These are phyloP conservation scores for Fagus crenata DNA, from an alignment of 306 rosid species.

Conservation along the genomic window DNA sequence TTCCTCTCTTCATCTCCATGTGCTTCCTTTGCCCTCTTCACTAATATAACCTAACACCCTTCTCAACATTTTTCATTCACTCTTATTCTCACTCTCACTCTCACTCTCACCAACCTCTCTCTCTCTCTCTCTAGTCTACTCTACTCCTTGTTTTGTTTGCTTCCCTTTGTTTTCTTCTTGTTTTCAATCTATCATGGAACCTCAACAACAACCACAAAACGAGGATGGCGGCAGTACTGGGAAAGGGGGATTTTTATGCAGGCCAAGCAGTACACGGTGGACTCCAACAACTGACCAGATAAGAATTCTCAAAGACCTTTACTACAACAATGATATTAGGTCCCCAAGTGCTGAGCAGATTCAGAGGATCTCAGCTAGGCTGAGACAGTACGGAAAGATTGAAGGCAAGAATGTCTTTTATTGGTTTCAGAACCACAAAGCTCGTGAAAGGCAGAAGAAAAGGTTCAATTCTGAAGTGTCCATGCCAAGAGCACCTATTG, in stretches of 20 bases:
- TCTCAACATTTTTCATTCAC: slow-evolving; percentile 40
- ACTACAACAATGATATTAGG: slow-evolving; percentile 87
- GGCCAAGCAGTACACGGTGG: slow-evolving; percentile 94
- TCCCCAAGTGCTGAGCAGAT: slow-evolving; percentile 96
- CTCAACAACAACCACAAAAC: slow-evolving; percentile 25
- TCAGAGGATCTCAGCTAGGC: slow-evolving; percentile 90
- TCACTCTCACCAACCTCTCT: slow-evolving; percentile 16
- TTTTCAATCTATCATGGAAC: slow-evolving; percentile 41
- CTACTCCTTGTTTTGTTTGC: slow-evolving; percentile 22
- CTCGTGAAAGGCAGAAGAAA: slow-evolving; percentile 97
- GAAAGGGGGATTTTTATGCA: slow-evolving; percentile 51
- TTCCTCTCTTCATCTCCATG: slow-evolving; percentile 56
- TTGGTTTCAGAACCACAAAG: slow-evolving; percentile 97
- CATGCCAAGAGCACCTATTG: slow-evolving; percentile 32
- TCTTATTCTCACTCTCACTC: slow-evolving; percentile 21
- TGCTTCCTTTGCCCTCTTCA: slow-evolving; percentile 20
- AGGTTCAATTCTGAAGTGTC: slow-evolving; percentile 53
- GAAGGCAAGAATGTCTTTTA: slow-evolving; percentile 94
- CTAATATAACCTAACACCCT: slow-evolving; percentile 21
- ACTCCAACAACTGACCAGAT: slow-evolving; percentile 95
- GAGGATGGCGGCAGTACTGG: slow-evolving; percentile 43
- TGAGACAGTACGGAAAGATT: slow-evolving; percentile 92
- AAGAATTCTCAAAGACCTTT: slow-evolving; percentile 85
- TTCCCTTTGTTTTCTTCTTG: slow-evolving; percentile 34
- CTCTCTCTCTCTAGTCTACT: too few relatives aligned